phyloP scores from a whole-genome alignment of 1,284 basidiomycete genomes.

The Cutaneotrichosporon sp. region DNA sequence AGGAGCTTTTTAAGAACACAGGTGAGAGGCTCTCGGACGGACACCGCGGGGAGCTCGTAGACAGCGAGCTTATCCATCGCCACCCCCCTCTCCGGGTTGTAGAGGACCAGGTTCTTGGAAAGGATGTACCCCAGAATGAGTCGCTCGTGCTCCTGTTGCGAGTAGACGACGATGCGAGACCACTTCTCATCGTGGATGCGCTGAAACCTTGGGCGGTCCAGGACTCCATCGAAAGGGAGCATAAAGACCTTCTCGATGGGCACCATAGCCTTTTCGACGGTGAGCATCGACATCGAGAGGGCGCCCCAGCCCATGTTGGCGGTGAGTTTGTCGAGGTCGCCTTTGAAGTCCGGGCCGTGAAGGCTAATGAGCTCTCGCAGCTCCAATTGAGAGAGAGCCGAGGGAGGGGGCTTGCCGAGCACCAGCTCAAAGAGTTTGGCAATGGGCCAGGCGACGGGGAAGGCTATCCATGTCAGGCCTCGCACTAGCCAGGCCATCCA shows the following conservation, averaged over 20 bases:
- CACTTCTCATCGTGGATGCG: constrained; percentile 75
- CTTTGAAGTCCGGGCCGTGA: constrained; percentile 62
- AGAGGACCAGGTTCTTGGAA: constrained; percentile 79
- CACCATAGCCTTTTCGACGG: constrained; percentile 73
- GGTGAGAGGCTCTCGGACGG: constrained; percentile 79
- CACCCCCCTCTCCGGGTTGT: constrained; percentile 83
- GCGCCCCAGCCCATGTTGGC: constrained; percentile 75
- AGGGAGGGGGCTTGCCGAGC: constrained; percentile 66
- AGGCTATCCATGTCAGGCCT: constrained; percentile 66
- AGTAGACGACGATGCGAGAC: constrained; percentile 65
- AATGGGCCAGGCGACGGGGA: constrained; percentile 74
- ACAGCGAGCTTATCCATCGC: constrained; percentile 75
- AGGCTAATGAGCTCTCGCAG: constrained; percentile 73
- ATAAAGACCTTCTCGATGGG: constrained; percentile 68
- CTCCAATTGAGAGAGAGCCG: constrained; percentile 55
- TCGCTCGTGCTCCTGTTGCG: constrained; percentile 64
- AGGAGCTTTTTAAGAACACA: constrained; percentile 88
- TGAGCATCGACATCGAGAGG: constrained; percentile 69
- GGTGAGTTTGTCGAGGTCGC: constrained; percentile 70
- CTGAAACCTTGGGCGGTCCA: constrained; percentile 75
- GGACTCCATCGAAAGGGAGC: constrained; percentile 74
- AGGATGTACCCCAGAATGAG: constrained; percentile 73
- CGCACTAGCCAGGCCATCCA: constrained; percentile 76
- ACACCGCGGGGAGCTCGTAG: constrained; percentile 82
- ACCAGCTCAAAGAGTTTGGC: constrained; percentile 77